Evolutionary conservation across 257 asterid species (phyloP).

Genomic region (Euphrasia confusa): DNA sequence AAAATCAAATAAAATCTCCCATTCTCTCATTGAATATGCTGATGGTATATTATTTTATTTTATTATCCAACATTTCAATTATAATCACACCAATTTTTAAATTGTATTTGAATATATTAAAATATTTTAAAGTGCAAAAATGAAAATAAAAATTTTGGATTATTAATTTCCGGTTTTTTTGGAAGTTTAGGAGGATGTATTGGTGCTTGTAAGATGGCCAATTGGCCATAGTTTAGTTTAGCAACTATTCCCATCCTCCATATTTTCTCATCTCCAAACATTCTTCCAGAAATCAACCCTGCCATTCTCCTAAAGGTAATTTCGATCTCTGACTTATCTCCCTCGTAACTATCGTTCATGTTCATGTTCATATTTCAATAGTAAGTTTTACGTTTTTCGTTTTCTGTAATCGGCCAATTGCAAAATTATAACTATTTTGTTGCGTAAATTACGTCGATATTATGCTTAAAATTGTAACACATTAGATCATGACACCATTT

Average conservation of each 20-base stretch:
- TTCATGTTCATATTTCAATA: too few species aligned
- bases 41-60: too few species aligned
- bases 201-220: constrained; percentile 12
- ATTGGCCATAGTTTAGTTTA: constrained; percentile 22
- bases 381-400: background rate
- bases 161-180: constrained; percentile 26
- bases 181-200: constrained; percentile 37
- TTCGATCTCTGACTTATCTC: too few species aligned
- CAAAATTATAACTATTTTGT: too few species aligned
- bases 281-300: constrained; percentile 35
- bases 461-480: too few species aligned
- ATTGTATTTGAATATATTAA: too few species aligned
- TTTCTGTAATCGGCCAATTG: too few species aligned
- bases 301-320: constrained; percentile 69
- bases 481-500: too few species aligned
- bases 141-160: constrained; percentile 17
- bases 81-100: background rate
- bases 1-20: too few species aligned
- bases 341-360: background rate
- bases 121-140: background rate
- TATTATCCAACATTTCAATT: too few species aligned
- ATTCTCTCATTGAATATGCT: too few species aligned
- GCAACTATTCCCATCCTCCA: constrained; percentile 36
- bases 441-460: too few species aligned
- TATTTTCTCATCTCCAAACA: constrained; percentile 24